Percentiles rank a stretch among this genome's conserved stretches.
Evolutionary conservation across 768 basidiomycete genomes (phyloP).

Genomic region (Termitomyces sp.): DNA sequence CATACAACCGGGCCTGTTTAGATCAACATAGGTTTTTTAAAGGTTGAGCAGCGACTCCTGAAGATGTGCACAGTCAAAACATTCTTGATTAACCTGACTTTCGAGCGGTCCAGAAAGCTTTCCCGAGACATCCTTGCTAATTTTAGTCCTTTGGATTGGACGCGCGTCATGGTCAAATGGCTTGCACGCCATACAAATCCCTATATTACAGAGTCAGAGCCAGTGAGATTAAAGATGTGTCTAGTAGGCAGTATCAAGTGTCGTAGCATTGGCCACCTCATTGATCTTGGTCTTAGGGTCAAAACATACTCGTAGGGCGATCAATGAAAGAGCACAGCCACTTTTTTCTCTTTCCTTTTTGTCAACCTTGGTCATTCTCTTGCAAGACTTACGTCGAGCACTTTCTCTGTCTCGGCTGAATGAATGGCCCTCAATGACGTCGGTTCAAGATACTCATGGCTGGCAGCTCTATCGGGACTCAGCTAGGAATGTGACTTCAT

Average conservation of each 20-base stretch:
- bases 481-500: slow-evolving; percentile 4
- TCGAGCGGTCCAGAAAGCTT: neutral
- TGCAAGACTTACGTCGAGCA: neutral
- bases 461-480: slow-evolving; percentile 5
- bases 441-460: neutral
- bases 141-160: neutral
- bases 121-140: neutral
- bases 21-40: neutral
- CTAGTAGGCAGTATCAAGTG: neutral
- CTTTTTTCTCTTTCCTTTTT: neutral
- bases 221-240: neutral
- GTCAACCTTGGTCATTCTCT: neutral
- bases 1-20: neutral
- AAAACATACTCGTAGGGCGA: too few relatives aligned
- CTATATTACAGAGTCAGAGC: neutral
- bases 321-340: neutral
- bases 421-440: neutral
- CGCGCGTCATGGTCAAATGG: neutral
- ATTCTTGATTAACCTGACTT: neutral
- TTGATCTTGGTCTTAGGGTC: neutral
- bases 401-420: slow-evolving; percentile 11
- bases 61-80: too few relatives aligned
- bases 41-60: neutral
- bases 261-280: neutral
- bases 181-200: neutral